A percentile compares a stretch with the other conserved stretches of the same genome.
phyloP scores from a whole-genome alignment of 2,329 filamentous ascomycete species.

The Chalaropsis ovoidea region DNA sequence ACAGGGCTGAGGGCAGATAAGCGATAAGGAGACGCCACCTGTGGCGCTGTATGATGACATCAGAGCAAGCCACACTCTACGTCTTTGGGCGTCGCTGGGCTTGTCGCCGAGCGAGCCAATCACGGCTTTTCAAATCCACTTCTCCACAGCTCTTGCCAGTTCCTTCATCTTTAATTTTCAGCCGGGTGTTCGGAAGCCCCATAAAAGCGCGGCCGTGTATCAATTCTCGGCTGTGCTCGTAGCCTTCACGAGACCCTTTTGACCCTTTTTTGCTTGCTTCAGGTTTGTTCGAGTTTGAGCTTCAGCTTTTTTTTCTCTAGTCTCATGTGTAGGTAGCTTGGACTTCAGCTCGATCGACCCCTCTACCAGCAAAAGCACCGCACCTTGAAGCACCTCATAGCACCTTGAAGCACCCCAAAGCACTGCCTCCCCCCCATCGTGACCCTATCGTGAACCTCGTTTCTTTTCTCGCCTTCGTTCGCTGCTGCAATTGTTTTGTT shows the following conservation, averaged over 20 bases:
- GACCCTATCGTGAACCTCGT: not conserved
- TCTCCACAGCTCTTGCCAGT: not conserved
- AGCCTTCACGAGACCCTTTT: not conserved
- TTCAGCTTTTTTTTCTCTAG: not conserved
- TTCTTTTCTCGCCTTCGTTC: not conserved
- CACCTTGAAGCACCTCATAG: too few relatives aligned
- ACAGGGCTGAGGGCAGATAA: not conserved
- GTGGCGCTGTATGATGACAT: conserved; percentile 6
- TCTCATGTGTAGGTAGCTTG: not conserved
- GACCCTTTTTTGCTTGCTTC: not conserved
- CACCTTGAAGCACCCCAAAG: too few relatives aligned
- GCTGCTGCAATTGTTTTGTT: not conserved
- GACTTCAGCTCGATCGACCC: not conserved
- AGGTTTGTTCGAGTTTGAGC: conserved; percentile 5
- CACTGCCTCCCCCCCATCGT: not conserved
- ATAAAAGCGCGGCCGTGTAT: not conserved
- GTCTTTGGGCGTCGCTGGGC: not conserved
- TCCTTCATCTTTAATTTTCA: not conserved
- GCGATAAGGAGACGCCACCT: not conserved
- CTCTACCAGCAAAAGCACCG: not conserved
- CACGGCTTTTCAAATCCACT: not conserved
- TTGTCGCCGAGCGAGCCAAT: not conserved
- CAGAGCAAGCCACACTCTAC: not conserved
- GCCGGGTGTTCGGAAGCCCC: not conserved
- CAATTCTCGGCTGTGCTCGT: not conserved